Evolutionary conservation across 2,329 filamentous ascomycete species (phyloP).

Genomic region (Ambrosiella xylebori): DNA sequence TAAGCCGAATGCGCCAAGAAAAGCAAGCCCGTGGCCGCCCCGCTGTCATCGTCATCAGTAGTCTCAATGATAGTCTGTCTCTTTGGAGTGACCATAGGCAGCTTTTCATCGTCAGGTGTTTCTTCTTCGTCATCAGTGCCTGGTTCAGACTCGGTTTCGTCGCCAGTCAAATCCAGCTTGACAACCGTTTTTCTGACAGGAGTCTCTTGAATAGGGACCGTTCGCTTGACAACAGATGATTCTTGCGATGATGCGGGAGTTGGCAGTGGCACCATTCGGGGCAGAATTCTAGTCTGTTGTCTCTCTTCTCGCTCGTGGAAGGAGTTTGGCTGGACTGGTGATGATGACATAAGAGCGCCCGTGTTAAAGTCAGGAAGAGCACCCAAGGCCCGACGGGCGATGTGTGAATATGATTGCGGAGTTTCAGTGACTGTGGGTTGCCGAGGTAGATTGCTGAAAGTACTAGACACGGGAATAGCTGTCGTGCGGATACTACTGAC

Average conservation of each 20-base stretch:
- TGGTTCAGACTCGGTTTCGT: conserved; percentile 18
- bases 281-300: background rate
- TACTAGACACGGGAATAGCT: background rate
- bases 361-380: background rate
- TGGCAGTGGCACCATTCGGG: background rate
- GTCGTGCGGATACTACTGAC: background rate
- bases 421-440: background rate
- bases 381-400: background rate
- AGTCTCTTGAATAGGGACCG: background rate
- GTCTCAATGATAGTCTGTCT: conserved; percentile 17
- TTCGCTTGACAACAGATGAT: too few relatives aligned
- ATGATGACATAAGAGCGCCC: conserved; percentile 6
- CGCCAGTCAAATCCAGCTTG: conserved; percentile 2
- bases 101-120: background rate
- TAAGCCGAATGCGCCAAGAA: conserved; percentile 13
- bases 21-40: conserved; percentile 23
- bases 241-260: too few relatives aligned
- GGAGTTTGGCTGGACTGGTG: conserved; percentile 4
- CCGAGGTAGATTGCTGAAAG: background rate
- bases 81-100: background rate
- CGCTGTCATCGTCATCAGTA: conserved; percentile 22
- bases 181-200: background rate
- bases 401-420: background rate
- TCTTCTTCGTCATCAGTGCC: conserved; percentile 3
- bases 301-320: conserved; percentile 1